These are phyloP conservation scores for Ascochyta viciae-villosae DNA, from an alignment of 2,329 filamentous ascomycete species.

Conservation along the genomic window DNA sequence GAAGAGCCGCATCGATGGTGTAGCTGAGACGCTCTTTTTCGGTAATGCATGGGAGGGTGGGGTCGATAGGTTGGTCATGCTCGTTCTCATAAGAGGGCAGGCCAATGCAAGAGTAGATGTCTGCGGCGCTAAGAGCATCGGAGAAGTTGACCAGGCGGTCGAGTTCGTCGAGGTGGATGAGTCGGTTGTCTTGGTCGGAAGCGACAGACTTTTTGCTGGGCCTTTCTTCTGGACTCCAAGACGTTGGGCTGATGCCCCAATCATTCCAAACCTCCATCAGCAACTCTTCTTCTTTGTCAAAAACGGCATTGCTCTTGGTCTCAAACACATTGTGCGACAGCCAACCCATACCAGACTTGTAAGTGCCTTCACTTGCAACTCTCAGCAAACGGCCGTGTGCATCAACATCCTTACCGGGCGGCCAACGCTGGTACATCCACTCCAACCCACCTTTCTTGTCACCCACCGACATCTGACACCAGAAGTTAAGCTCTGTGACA, in stretches of 20 bases:
- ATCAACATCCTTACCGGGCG: slow-evolving; percentile 73
- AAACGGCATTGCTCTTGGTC: slow-evolving; percentile 45
- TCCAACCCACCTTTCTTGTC: slow-evolving; percentile 86
- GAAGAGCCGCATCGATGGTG: slow-evolving; percentile 59
- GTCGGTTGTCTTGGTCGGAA: background rate
- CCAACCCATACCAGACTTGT: slow-evolving; percentile 78
- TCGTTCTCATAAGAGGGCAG: slow-evolving; percentile 49
- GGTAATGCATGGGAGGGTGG: slow-evolving; percentile 65
- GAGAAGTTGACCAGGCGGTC: slow-evolving; percentile 60
- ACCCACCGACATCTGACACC: slow-evolving; percentile 95
- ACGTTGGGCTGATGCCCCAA: slow-evolving; percentile 70
- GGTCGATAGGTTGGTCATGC: slow-evolving; percentile 63
- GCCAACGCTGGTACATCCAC: slow-evolving; percentile 86
- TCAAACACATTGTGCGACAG: slow-evolving; percentile 67
- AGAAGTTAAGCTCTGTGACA: slow-evolving; percentile 87
- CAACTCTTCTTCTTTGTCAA: slow-evolving; percentile 66
- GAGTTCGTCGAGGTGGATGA: slow-evolving; percentile 46
- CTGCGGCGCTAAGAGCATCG: slow-evolving; percentile 69
- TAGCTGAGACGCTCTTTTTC: slow-evolving; percentile 63
- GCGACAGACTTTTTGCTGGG: slow-evolving; percentile 51
- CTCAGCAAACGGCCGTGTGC: slow-evolving; percentile 71
- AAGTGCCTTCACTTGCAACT: slow-evolving; percentile 83
- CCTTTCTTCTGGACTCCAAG: slow-evolving; percentile 53
- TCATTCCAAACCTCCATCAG: slow-evolving; percentile 70
- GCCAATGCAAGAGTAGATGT: slow-evolving; percentile 63